These are phyloP conservation scores for Candida nitratophila DNA, from an alignment of 805 yeast genomes.

Conservation along the genomic window DNA sequence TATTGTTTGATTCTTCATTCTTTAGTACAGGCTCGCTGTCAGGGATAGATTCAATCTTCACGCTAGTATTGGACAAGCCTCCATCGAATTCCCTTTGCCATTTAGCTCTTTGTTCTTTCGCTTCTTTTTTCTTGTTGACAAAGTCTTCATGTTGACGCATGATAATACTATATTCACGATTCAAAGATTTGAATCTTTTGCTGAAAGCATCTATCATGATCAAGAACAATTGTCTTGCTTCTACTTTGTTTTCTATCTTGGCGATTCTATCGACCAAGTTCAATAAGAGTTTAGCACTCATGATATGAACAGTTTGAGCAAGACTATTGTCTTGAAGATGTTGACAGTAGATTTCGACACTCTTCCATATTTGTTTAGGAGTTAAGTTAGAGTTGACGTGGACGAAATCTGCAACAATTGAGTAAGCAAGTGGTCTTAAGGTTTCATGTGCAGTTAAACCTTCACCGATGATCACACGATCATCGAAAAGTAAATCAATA, in stretches of 20 bases:
- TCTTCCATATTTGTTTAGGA: constrained; percentile 77
- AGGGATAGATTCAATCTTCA: no score
- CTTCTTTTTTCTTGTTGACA: constrained; percentile 35
- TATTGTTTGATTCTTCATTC: neutral
- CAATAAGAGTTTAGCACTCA: constrained; percentile 87
- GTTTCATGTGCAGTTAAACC: constrained; percentile 90
- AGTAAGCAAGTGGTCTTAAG: constrained; percentile 86
- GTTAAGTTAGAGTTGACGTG: constrained; percentile 84
- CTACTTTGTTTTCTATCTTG: constrained; percentile 73
- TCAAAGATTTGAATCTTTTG: constrained; percentile 69
- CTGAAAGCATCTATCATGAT: constrained; percentile 84
- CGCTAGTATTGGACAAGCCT: constrained; percentile 12
- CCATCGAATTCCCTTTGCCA: constrained; percentile 35
- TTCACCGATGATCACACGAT: constrained; percentile 80
- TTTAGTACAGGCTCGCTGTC: neutral
- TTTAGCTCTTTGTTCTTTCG: constrained; percentile 34
- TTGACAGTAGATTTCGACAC: constrained; percentile 75
- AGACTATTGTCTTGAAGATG: constrained; percentile 75
- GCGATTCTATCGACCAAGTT: constrained; percentile 85
- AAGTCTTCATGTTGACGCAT: constrained; percentile 53
- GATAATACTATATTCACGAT: constrained; percentile 62
- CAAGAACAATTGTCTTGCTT: constrained; percentile 78
- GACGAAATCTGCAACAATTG: constrained; percentile 91
- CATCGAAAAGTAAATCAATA: constrained; percentile 79
- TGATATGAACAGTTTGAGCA: constrained; percentile 86